Percentiles rank a stretch among this genome's conserved stretches.
Conservation (phyloP, 1,284 basidiomycete species). For the Ustilago trichophora region DNA sequence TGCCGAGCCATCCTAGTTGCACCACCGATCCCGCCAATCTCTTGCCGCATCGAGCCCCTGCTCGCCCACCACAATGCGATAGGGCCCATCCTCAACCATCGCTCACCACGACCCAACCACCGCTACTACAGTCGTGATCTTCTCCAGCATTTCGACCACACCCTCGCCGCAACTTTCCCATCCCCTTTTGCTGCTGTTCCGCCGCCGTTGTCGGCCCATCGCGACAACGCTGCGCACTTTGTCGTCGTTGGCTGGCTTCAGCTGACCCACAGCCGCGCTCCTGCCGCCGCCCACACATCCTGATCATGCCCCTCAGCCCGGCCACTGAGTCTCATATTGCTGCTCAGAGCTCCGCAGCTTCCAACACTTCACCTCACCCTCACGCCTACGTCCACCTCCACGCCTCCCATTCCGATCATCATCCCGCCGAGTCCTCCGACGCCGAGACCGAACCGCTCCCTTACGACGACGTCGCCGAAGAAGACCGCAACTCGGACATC, state of each 20-base stretch:
- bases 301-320: constrained; percentile 43
- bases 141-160: no score
- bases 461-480: constrained; percentile 51
- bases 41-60: constrained; percentile 3
- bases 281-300: constrained; percentile 21
- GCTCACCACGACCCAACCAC: no score
- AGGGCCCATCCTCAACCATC: constrained; percentile 1
- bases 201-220: constrained; percentile 9
- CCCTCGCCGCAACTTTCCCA: not conserved
- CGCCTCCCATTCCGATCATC: constrained; percentile 7
- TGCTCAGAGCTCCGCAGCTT: constrained; percentile 32
- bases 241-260: constrained; percentile 12
- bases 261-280: constrained; percentile 29
- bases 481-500: constrained; percentile 17
- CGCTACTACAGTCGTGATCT: no score
- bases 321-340: constrained; percentile 20
- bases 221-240: constrained; percentile 9
- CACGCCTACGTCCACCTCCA: no score
- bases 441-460: constrained; percentile 62
- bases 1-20: no score
- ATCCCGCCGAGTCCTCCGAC: constrained; percentile 50
- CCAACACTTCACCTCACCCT: no score
- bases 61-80: constrained; percentile 22
- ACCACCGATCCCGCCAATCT: no score
- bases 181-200: not conserved